phyloP scores from a whole-genome alignment of 2,329 filamentous ascomycete genomes.

The Pestalotiopsis fici region DNA sequence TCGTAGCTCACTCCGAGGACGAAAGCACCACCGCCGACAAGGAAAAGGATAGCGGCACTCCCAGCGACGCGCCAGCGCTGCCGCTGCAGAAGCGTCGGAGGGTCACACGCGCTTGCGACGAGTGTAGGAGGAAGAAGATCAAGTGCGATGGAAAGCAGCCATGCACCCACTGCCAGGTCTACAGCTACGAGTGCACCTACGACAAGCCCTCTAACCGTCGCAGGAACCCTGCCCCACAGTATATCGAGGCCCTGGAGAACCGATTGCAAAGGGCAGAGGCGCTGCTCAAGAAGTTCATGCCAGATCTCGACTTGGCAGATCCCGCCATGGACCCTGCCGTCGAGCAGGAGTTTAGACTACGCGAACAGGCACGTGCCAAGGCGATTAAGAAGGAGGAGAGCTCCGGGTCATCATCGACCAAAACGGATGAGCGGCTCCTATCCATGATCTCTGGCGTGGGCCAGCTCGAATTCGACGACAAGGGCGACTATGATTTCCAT shows the following conservation, averaged over 20 bases:
- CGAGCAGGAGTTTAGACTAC: conserved; percentile 65
- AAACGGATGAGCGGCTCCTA: conserved; percentile 73
- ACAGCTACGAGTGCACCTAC: conserved; percentile 97
- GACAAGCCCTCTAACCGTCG: conserved; percentile 92
- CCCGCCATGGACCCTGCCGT: conserved; percentile 78
- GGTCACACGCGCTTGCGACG: conserved; percentile 80
- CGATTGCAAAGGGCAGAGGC: conserved; percentile 82
- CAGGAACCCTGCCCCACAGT: conserved; percentile 88
- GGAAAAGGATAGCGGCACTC: conserved; percentile 27
- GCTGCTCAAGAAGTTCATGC: conserved; percentile 76
- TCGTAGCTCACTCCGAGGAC: conserved; percentile 31
- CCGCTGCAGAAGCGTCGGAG: conserved; percentile 76
- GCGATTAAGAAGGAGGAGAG: conserved; percentile 40
- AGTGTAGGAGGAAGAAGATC: conserved; percentile 68
- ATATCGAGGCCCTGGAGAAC: conserved; percentile 85
- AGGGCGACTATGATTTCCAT: conserved; percentile 92
- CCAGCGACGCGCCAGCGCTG: conserved; percentile 33
- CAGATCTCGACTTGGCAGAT: conserved; percentile 83
- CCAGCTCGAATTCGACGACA: conserved; percentile 87
- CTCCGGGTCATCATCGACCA: conserved; percentile 37
- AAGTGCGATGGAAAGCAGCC: conserved; percentile 87
- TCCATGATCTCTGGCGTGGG: conserved; percentile 96
- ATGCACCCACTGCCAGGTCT: conserved; percentile 95
- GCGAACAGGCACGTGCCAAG: conserved; percentile 52
- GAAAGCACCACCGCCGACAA: conserved; percentile 38